Evolutionary conservation across 2,329 filamentous ascomycete genomes (phyloP).

Genomic region (Bertia moriformis): DNA sequence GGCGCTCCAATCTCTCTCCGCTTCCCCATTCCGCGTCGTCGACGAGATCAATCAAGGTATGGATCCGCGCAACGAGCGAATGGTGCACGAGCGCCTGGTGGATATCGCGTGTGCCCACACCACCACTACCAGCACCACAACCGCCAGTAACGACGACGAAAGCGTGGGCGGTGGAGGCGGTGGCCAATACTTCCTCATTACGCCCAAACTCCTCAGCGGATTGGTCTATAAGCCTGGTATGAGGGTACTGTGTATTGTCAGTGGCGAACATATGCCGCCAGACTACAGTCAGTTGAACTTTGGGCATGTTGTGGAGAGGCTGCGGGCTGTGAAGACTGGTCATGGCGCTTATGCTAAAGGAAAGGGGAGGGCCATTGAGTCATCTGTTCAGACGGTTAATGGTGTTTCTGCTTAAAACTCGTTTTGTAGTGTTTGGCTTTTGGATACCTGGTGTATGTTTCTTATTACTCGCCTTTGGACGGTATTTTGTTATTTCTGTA

Average conservation of each 20-base stretch:
- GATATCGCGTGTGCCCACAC: conserved; percentile 53
- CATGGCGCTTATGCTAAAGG: neutral
- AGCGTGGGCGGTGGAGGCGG: neutral
- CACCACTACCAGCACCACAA: too few relatives aligned
- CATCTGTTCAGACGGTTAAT: neutral
- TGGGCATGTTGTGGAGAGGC: neutral
- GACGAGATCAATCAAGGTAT: conserved; percentile 72
- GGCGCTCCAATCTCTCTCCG: conserved; percentile 57
- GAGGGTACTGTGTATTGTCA: conserved; percentile 59
- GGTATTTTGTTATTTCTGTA: too few relatives aligned
- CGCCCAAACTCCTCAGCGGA: conserved; percentile 54
- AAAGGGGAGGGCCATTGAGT: neutral
- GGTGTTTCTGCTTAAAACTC: neutral
- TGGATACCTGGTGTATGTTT: too few relatives aligned
- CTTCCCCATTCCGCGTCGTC: conserved; percentile 60
- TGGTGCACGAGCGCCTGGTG: conserved; percentile 63
- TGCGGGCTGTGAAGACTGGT: neutral
- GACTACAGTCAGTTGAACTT: conserved; percentile 4
- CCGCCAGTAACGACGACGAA: neutral
- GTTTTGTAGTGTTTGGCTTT: neutral
- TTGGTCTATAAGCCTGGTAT: conserved; percentile 54
- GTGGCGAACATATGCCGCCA: conserved; percentile 34
- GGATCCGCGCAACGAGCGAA: conserved; percentile 63
- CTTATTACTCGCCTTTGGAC: too few relatives aligned
- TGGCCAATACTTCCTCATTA: conserved; percentile 55